Base-by-base conservation (phyloP, 2,329 filamentous ascomycete species). In the Trematosphaeria pertusa region DNA sequence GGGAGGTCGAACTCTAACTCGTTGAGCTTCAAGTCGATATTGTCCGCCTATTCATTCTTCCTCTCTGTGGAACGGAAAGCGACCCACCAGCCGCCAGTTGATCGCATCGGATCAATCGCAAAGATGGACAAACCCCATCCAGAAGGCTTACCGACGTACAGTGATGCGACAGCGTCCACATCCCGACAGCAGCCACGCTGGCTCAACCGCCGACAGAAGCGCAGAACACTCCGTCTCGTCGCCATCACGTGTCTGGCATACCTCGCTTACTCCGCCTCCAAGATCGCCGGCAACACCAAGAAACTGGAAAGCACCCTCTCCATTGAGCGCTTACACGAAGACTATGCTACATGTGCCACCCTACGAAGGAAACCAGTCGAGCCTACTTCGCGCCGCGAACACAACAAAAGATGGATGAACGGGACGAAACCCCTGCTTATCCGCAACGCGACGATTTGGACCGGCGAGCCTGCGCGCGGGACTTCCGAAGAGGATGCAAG, bases 401-500 rank as follows among this genome's bases (percentile, higher is more conserved):
- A 76, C 56, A 88, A 85, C 63, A 83, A 82, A 15, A 79, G 86
- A 37, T 85, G 81, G 60, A 67, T 86, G 33, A 75, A 82, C 3
- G 82, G 83, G 40, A 77, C 80, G 42, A 79, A 78, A 52, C 79
- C 85, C 0, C 83, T 83, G 0, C 75, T 88, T 31, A 86, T 88
- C 55, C 81, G 78, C 50, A 88, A 88, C 61, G 85, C 85, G 4
- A 84, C 81, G 1, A 76, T 88, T 15, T 88, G 85, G 86, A 75
- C 82, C 3, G 86, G 85, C 24, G 85, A 87, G 68, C 81, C 86
- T 0, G 65, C 60, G 0, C 46, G 75, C 24, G 82, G 82, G 8
- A 80, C 78, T 1, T 78, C 76, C 5, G 64, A 73, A 5, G 78
- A 80, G 35, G 82, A 84, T 56, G 81, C 82, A 1, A 76, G 77